Evolutionary conservation across 2,329 filamentous ascomycete genomes (phyloP), one percentile per base, ranked within the genome.

Genomic region (Coniochaeta ligniaria): DNA sequence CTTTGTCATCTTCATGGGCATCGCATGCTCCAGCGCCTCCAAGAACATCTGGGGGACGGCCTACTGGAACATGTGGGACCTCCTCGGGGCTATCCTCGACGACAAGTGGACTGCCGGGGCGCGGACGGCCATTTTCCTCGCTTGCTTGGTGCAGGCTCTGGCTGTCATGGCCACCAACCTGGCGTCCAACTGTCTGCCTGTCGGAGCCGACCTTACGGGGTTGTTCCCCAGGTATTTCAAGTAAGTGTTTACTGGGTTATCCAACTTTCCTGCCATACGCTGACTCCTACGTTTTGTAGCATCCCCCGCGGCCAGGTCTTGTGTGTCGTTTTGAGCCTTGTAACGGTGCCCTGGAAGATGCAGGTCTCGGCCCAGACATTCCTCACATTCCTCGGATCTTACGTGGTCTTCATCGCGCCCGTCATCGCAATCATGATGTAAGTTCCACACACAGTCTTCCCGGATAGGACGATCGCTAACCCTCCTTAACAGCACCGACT

Each of bases 81-180:
- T 75, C 5, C 65, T 74, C 2, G 69, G 72, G 8, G 67, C 70
- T 8, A 74, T 76, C 16, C 64, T 76, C 6, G 73, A 75, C 41
- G 70, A 72, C 59, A 65, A 73, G 24, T 73, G 71, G 65, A 69
- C 62, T 2, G 64, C 71, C 1, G 68, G 64, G 2, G 66, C 67
- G 1, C 64, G 73, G 4, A 66, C 70, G 0, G 73, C 69, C 1
- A 68, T 75, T 36, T 73, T 74, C 59, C 71, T 76, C 20, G 71
- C 57, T 14, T 33, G 38, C 1, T 9, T 65, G n/a, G 60, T 59
- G 3, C 65, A 61, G 45, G 68, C 70, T 5, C 70, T 77, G 9
- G 73, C 73, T 17, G 74, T 73, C 6, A 72, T 80, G 28, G 74
- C 71, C 45, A 79, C 76, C 33, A 79, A 79, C 60, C 70, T 77